Percentiles rank a stretch among this genome's conserved stretches.
phyloP scores from a whole-genome alignment of 1,139 yeast species.

The Blastobotrys serpentis region DNA sequence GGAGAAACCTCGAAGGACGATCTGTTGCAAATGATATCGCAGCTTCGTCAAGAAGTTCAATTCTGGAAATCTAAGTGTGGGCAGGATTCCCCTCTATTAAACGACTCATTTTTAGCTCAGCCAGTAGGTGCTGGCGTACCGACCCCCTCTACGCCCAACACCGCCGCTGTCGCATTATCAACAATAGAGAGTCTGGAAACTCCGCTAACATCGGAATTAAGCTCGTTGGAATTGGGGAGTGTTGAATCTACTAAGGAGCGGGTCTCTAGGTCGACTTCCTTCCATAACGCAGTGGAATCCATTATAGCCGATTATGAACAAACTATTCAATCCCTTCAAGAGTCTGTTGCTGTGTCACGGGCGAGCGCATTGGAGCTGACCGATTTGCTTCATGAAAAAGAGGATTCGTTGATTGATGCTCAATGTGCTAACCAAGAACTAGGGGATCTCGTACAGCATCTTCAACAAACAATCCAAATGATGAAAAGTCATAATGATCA shows the following conservation, averaged over 20 bases:
- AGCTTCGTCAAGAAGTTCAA: slow-evolving; percentile 26
- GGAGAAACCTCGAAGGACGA: slow-evolving; percentile 25
- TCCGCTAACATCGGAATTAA: slow-evolving; percentile 5
- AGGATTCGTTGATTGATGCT: slow-evolving; percentile 16
- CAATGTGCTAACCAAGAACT: slow-evolving; percentile 21
- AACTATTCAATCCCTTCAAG: slow-evolving; percentile 28
- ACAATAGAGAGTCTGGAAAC: slow-evolving; percentile 1
- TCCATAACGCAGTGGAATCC: slow-evolving; percentile 27
- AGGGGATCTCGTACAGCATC: slow-evolving; percentile 18
- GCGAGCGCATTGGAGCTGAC: slow-evolving; percentile 19
- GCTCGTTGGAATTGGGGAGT: slow-evolving; percentile 8
- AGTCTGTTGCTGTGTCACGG: slow-evolving; percentile 22
- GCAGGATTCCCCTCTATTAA: background rate
- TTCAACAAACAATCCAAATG: slow-evolving; percentile 17
- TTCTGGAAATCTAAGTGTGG: slow-evolving; percentile 4
- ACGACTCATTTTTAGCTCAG: background rate
- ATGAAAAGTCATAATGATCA: slow-evolving; percentile 11
- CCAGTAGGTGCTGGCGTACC: background rate
- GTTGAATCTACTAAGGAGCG: slow-evolving; percentile 23
- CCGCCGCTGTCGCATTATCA: background rate
- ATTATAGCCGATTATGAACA: slow-evolving; percentile 29
- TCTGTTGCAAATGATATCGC: slow-evolving; percentile 21
- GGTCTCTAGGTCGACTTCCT: slow-evolving; percentile 23
- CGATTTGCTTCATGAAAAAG: slow-evolving; percentile 16
- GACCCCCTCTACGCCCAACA: slow-evolving; percentile 8